Evolutionary conservation across 2,329 filamentous ascomycete species (phyloP).

Genomic region (Colletotrichum incanum): DNA sequence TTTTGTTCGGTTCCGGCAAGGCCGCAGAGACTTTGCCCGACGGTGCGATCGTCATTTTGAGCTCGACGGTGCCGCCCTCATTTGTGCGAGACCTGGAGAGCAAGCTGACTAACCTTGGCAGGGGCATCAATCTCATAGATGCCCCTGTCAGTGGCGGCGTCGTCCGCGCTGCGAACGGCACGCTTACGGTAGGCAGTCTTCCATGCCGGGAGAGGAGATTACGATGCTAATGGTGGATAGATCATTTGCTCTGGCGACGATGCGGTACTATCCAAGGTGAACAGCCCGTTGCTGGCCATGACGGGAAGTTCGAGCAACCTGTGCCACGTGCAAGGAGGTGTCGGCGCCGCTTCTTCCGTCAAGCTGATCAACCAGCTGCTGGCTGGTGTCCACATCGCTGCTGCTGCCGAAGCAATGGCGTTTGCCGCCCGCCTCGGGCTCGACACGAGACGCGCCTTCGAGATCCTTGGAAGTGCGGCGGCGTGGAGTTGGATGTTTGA

Average conservation of each 20-base stretch:
- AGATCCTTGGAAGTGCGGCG: conserved; percentile 60
- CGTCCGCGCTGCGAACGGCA: conserved; percentile 54
- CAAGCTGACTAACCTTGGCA: conserved; percentile 45
- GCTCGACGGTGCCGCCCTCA: conserved; percentile 55
- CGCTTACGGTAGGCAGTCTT: conserved; percentile 50
- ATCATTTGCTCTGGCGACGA: conserved; percentile 53
- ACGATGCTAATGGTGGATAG: conserved; percentile 41
- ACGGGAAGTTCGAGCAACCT: conserved; percentile 51
- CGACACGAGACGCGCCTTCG: conserved; percentile 64
- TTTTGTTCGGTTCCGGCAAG: conserved; percentile 51
- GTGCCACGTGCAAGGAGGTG: conserved; percentile 65
- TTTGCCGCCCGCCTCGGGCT: conserved; percentile 68
- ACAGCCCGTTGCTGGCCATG: conserved; percentile 52
- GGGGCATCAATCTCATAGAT: conserved; percentile 53
- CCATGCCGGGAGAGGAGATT: no score
- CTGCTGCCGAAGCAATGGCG: conserved; percentile 70
- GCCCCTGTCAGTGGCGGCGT: conserved; percentile 57
- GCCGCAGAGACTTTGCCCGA: conserved; percentile 48
- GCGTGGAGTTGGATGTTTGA: conserved; percentile 57
- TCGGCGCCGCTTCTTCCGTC: conserved; percentile 69
- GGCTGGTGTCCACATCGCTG: conserved; percentile 71
- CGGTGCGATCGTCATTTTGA: conserved; percentile 52
- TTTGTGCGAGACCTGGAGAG: conserved; percentile 46
- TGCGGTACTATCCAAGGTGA: conserved; percentile 45
- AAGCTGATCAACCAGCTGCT: conserved; percentile 73